Percentiles rank a stretch among this genome's conserved stretches.
These are phyloP conservation scores for Phytopythium helicoides DNA, from an alignment of 352 stramenopile genomes.

Conservation along the genomic window DNA sequence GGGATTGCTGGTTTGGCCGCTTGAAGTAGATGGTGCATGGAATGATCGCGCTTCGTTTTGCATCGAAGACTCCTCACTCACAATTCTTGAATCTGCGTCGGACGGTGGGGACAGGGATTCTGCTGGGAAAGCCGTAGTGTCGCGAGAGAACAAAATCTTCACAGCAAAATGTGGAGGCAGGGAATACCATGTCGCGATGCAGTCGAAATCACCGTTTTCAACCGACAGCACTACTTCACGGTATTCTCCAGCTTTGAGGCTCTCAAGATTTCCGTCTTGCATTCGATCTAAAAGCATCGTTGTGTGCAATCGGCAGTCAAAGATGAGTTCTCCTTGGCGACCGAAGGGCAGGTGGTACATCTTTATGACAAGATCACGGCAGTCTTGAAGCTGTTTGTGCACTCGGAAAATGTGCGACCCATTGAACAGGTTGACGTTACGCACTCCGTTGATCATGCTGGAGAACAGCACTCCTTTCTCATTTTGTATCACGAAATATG, in stretches of 20 bases:
- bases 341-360: conserved; percentile 90
- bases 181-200: conserved; percentile 63
- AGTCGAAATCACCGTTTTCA: conserved; percentile 80
- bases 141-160: conserved; percentile 50
- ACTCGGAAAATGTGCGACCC: conserved; percentile 69
- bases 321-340: conserved; percentile 75
- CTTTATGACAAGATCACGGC: conserved; percentile 71
- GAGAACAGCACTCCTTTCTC: conserved; percentile 86
- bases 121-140: conserved; percentile 45
- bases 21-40: conserved; percentile 9
- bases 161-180: conserved; percentile 68
- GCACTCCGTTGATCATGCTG: conserved; percentile 81
- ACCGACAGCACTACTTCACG: conserved; percentile 26
- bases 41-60: conserved; percentile 17
- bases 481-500: conserved; percentile 86
- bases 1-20: conserved; percentile 16
- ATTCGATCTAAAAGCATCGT: conserved; percentile 68
- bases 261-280: conserved; percentile 12
- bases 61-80: conserved; percentile 3
- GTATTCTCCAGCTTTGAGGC: not conserved
- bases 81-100: conserved; percentile 1
- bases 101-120: conserved; percentile 20
- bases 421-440: conserved; percentile 52
- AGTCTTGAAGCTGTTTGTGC: conserved; percentile 52
- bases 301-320: conserved; percentile 70